Evolutionary conservation across 2,329 filamentous ascomycete species (phyloP).

Genomic region (Paraconiothyrium brasiliense): DNA sequence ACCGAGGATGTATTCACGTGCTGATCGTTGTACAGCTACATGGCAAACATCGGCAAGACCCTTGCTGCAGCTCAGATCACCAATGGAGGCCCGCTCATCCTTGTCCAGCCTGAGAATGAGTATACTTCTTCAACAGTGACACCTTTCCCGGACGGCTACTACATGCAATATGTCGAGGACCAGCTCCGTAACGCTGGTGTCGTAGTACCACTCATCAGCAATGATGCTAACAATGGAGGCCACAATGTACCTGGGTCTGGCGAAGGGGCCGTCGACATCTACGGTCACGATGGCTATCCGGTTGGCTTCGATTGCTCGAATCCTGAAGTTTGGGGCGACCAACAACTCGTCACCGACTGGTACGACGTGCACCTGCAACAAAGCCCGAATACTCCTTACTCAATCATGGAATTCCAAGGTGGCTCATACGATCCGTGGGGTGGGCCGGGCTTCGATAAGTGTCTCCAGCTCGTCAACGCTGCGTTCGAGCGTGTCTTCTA

Average conservation of each 20-base stretch:
- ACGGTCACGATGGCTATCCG: constrained; percentile 73
- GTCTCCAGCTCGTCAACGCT: constrained; percentile 71
- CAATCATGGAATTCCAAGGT: constrained; percentile 74
- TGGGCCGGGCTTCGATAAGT: constrained; percentile 73
- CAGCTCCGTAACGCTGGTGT: constrained; percentile 75
- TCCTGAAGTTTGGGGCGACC: constrained; percentile 68
- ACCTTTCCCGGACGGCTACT: constrained; percentile 71
- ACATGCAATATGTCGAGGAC: constrained; percentile 75
- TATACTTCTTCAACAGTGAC: constrained; percentile 66
- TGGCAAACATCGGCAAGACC: constrained; percentile 67
- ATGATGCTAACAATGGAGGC: constrained; percentile 71
- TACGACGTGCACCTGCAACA: constrained; percentile 64
- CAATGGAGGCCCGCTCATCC: constrained; percentile 80
- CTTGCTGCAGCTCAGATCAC: constrained; percentile 83
- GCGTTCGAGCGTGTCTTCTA: constrained; percentile 82
- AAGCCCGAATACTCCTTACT: constrained; percentile 72
- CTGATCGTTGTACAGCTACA: constrained; percentile 59
- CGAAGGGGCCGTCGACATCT: constrained; percentile 68
- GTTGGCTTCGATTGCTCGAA: constrained; percentile 69
- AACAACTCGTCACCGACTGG: constrained; percentile 65
- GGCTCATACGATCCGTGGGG: constrained; percentile 80
- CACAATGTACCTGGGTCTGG: constrained; percentile 70
- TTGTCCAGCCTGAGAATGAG: constrained; percentile 85
- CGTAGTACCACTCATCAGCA: constrained; percentile 77
- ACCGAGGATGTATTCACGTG: background rate